Base-by-base conservation (phyloP, 352 stramenopile species). In the Vaucheria bursata region DNA sequence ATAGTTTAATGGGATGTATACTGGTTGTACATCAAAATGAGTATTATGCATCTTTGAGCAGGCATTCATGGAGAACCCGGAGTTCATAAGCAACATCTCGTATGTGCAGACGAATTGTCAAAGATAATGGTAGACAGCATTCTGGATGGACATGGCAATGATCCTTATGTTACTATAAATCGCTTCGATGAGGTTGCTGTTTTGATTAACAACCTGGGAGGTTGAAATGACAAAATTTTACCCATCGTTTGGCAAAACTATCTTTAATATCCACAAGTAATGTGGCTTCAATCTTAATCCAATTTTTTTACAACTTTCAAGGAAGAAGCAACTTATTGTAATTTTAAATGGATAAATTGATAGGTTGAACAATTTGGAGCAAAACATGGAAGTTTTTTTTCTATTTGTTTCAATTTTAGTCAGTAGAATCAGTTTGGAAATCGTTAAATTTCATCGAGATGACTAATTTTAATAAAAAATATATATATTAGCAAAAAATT, bases 121-220 rank as follows among this genome's bases (percentile, higher is more conserved):
- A 85, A 85, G 35, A 78, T 81, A n/a, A 89, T 92, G 79, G 81
- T 91, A 18, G 70, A 84, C 3, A 85, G 80, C 7, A 87, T 92
- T 75, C 81, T 88, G 29, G 80, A 78, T 0, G 36, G 78, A 79
- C 25, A 88, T 92, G 79, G 82, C 91, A 12, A 68, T 82, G 4
- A 85, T 80, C 8, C 87, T 91, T 75, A 81, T 87, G 29, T 79
- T 78, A 0, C 25, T 53, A 86, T 34, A 36, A 75, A 0, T 85
- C 71, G 67, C 83, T 0, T 79, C 87, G 18, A 85, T 81, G 8
- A 91, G 38, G 77, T 94, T 1, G 82, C 82, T 52, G 77, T 99
- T 29, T 89, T 98, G 84, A 90, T 99, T 0, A 99, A 98, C 38
- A 84, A 86, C 37, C 86, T 95, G 4, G 86, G 80, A 79, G 75